Evolutionary conservation across 371 early-diverging fungal genomes (phyloP), one percentile per base, ranked within the genome.

Genomic region (Mortierella sp.): DNA sequence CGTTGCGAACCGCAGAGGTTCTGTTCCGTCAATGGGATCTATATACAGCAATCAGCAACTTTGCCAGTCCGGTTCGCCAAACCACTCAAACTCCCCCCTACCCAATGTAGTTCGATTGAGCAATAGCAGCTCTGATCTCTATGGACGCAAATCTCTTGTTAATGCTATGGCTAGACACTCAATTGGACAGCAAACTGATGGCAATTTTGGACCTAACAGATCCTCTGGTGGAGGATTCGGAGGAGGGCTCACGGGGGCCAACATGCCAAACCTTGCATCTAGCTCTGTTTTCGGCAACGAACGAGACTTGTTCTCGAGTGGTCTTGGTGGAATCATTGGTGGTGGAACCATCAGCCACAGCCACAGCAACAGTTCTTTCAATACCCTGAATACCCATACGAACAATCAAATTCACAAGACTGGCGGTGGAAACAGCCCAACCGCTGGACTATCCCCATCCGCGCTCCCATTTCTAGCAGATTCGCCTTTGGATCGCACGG

Each of bases 291-390:
- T 79, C 57, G 68, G 71, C 13, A 48, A 59, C 3, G 79, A 80
- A 24, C 72, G 82, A 1, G 76, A 76, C 32, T 22, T 81, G 45
- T 66, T 81, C 43, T 75, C 82, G 28, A 81, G 82, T 45, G 82
- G 82, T 0, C 59, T 81, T 13, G 70, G 82, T 6, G 82, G 76
- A 4, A 75, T 81, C 63, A 81, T 81, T 60, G 82, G 76, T 22
- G 82, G 76, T 2, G 82, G 76, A 15, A 81, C 81, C 3, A 81
- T 81, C 28, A 80, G 81, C 41, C 81, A 80, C 59, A 67, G 81
- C 28, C 72, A 72, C 59, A 67, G 69, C 21, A 63, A 63, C 33
- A 21, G 41, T 22, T 40, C 57, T 19, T 55, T 32, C 57, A 65
- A 65, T 57, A 58, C 60, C 58, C 59, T 45, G 33, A 32, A 63